These are phyloP conservation scores for Karstenula rhodostoma DNA, from an alignment of 2,329 filamentous ascomycete species.

Conservation along the genomic window DNA sequence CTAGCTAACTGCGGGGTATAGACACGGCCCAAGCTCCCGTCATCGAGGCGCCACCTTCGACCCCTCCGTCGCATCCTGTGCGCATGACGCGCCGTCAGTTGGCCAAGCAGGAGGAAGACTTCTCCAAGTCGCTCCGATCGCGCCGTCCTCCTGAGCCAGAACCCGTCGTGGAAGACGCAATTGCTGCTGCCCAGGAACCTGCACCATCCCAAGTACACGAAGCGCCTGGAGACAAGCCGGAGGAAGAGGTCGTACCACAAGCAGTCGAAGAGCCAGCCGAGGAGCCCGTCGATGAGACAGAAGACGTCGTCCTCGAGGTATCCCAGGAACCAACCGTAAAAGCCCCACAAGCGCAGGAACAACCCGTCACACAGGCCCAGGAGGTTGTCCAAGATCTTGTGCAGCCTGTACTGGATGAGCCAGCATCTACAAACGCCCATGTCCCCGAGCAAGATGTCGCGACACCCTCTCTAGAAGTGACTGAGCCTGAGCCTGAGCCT, in stretches of 20 bases:
- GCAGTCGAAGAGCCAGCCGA: slow-evolving; percentile 10
- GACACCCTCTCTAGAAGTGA: slow-evolving; percentile 30
- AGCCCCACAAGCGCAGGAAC: slow-evolving; percentile 11
- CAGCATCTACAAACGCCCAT: slow-evolving; percentile 12
- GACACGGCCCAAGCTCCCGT: slow-evolving; percentile 30
- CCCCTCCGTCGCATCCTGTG: slow-evolving; percentile 36
- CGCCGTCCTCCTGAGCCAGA: slow-evolving; percentile 21
- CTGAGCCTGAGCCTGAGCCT: slow-evolving; percentile 34
- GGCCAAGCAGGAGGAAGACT: slow-evolving; percentile 43
- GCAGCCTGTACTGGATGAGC: slow-evolving; percentile 4
- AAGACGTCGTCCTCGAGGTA: slow-evolving; percentile 12
- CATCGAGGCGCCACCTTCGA: slow-evolving; percentile 32
- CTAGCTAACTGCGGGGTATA: slow-evolving; percentile 29
- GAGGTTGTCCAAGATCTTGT: background rate
- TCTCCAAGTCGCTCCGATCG: slow-evolving; percentile 32
- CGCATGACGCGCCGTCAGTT: slow-evolving; percentile 47
- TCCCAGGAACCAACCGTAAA: slow-evolving; percentile 16
- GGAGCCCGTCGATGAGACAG: background rate
- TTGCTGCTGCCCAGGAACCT: slow-evolving; percentile 16
- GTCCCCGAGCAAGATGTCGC: slow-evolving; percentile 14
- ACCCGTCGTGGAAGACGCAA: slow-evolving; percentile 11
- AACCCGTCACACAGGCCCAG: background rate
- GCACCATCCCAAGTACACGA: background rate
- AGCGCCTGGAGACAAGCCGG: background rate
- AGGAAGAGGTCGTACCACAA: background rate